A percentile compares a stretch with the other conserved stretches of the same genome.
Evolutionary conservation across 208 protist genomes (phyloP).

Genomic region (Hexamita inflata): DNA sequence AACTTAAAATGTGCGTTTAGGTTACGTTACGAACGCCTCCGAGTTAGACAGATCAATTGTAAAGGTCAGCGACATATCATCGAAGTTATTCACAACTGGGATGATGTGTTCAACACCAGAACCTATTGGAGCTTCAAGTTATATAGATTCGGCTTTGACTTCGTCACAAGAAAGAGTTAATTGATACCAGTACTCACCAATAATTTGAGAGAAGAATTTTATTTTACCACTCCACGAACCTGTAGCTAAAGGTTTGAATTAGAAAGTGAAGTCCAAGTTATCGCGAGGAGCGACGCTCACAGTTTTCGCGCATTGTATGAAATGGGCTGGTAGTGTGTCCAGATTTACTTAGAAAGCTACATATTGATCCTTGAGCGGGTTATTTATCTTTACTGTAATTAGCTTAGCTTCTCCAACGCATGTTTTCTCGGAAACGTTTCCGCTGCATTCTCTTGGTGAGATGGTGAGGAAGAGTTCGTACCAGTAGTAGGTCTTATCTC

Average conservation of each 20-base stretch:
- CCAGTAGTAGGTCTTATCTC: conserved; percentile 17
- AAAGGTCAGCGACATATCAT: background rate
- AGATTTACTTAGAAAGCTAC: background rate
- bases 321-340: background rate
- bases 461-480: background rate
- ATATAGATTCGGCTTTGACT: background rate
- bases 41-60: background rate
- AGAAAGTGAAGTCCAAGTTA: background rate
- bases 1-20: background rate
- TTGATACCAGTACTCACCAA: conserved; percentile 22
- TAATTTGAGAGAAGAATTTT: background rate
- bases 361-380: background rate
- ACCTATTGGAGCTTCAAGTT: background rate
- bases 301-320: background rate
- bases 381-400: background rate
- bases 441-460: background rate
- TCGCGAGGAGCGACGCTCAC: background rate
- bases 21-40: background rate
- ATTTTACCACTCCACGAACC: background rate
- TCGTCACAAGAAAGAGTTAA: background rate
- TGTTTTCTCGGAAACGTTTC: background rate
- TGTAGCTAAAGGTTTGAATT: background rate
- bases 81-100: background rate
- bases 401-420: background rate
- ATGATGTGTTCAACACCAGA: background rate